Evolutionary conservation across 225 moss, liverwort and hornwort species (phyloP).

Genomic region (Physcomitrium patens): DNA sequence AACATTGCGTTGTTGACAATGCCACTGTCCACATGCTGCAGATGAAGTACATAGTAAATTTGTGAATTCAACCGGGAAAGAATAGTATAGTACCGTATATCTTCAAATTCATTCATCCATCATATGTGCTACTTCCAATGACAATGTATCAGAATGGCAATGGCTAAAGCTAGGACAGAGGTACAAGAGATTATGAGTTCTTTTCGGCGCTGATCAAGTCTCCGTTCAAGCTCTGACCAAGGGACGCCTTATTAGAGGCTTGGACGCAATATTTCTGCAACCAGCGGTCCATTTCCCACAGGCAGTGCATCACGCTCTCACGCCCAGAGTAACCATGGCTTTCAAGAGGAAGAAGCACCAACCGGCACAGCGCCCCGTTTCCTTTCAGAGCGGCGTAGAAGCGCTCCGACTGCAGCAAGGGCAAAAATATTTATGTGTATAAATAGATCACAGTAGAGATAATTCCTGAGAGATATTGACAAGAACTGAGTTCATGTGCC

Average conservation of each 20-base stretch:
- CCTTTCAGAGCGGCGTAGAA: conserved; percentile 96
- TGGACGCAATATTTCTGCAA: conserved; percentile 76
- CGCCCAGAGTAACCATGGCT: conserved; percentile 89
- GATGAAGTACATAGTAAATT: conserved; percentile 1
- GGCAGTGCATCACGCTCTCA: conserved; percentile 97
- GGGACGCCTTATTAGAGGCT: conserved; percentile 25
- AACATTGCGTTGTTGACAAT: neutral
- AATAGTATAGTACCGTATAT: conserved; percentile 19
- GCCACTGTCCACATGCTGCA: neutral
- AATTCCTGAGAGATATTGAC: conserved; percentile 33
- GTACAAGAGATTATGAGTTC: conserved; percentile 8
- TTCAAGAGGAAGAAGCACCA: conserved; percentile 91
- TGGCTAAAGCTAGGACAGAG: neutral
- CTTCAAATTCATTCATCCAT: neutral
- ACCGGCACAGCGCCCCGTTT: conserved; percentile 81
- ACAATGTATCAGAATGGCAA: neutral
- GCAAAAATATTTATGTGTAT: conserved; percentile 8
- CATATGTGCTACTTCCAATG: neutral
- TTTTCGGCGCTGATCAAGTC: conserved; percentile 45
- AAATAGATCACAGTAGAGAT: too few species aligned
- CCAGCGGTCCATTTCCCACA: conserved; percentile 99
- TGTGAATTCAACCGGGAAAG: conserved; percentile 15
- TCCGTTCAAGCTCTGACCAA: conserved; percentile 10
- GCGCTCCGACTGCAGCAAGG: conserved; percentile 78
- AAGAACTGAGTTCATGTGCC: too few species aligned